Evolutionary conservation across 257 asterid genomes (phyloP).

Genomic region (Nicotiana noctiflora): DNA sequence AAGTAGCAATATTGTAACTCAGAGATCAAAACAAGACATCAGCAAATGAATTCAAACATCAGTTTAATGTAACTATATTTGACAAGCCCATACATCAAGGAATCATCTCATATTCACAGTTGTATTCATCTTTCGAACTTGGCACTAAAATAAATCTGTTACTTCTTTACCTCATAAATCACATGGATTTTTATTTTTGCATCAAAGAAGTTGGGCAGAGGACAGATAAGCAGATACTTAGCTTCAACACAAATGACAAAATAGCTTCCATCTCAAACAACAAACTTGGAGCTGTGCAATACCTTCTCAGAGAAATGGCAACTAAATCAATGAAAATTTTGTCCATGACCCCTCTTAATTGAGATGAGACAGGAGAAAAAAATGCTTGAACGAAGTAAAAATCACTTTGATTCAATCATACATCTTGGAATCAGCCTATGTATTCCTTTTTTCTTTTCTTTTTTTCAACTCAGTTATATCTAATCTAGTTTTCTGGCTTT

Average conservation of each 20-base stretch:
- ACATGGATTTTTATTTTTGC: not conserved
- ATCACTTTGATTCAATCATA: too few relatives aligned
- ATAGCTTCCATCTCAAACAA: not conserved
- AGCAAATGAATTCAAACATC: slow-evolving; percentile 2
- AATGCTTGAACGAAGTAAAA: too few relatives aligned
- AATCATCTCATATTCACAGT: not conserved
- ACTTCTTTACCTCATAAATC: not conserved
- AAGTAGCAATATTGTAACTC: not conserved
- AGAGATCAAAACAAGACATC: not conserved
- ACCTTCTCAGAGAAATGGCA: not conserved
- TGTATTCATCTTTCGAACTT: not conserved
- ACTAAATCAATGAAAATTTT: not conserved
- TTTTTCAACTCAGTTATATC: too few relatives aligned
- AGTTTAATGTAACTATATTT: not conserved
- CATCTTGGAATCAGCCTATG: too few relatives aligned
- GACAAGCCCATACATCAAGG: not conserved
- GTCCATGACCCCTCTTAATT: too few relatives aligned
- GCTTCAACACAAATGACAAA: not conserved
- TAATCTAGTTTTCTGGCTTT: not conserved
- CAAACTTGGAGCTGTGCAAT: slow-evolving; percentile 3
- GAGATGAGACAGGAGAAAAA: too few relatives aligned
- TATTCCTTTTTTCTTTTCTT: too few relatives aligned
- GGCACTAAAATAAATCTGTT: not conserved
- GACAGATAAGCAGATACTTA: not conserved
- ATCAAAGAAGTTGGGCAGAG: not conserved